Conservation (phyloP, 169 alveolate genomes). For the Plasmodium billcollinsi region DNA sequence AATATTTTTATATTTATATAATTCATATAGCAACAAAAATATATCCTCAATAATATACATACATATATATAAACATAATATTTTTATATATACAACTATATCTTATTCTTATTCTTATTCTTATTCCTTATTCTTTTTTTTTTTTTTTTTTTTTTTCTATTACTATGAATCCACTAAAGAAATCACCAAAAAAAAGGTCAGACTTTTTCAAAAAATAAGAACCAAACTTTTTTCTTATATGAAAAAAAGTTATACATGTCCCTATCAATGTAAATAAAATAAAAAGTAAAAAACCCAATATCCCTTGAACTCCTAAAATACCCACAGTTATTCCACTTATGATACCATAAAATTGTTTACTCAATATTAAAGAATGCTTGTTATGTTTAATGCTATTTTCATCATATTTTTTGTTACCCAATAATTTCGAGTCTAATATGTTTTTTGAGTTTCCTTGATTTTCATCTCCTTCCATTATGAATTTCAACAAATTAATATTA, state of each 20-base stretch:
- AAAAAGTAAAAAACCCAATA: slow-evolving; percentile 57
- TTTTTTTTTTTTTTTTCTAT: background rate
- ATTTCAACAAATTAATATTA: background rate
- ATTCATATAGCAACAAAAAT: no score
- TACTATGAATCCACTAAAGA: slow-evolving; percentile 74
- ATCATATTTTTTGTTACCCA: slow-evolving; percentile 22
- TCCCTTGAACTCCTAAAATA: slow-evolving; percentile 67
- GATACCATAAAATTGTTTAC: slow-evolving; percentile 71
- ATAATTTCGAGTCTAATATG: slow-evolving; percentile 36
- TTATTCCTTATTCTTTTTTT: no score
- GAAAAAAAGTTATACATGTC: slow-evolving; percentile 55
- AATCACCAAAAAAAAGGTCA: slow-evolving; percentile 24
- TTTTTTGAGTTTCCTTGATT: slow-evolving; percentile 16
- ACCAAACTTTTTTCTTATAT: slow-evolving; percentile 26
- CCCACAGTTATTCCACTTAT: slow-evolving; percentile 72
- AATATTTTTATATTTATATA: no score
- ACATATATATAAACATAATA: background rate
- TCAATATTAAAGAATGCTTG: slow-evolving; percentile 44
- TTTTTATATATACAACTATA: background rate
- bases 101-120: background rate
- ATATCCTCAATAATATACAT: no score
- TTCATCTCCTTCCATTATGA: slow-evolving; percentile 49
- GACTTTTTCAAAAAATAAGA: slow-evolving; percentile 56
- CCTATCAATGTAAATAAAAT: slow-evolving; percentile 44
- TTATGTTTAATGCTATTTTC: slow-evolving; percentile 51